Base-by-base conservation (phyloP, 345 rosid species). In the Brassica cretica region DNA sequence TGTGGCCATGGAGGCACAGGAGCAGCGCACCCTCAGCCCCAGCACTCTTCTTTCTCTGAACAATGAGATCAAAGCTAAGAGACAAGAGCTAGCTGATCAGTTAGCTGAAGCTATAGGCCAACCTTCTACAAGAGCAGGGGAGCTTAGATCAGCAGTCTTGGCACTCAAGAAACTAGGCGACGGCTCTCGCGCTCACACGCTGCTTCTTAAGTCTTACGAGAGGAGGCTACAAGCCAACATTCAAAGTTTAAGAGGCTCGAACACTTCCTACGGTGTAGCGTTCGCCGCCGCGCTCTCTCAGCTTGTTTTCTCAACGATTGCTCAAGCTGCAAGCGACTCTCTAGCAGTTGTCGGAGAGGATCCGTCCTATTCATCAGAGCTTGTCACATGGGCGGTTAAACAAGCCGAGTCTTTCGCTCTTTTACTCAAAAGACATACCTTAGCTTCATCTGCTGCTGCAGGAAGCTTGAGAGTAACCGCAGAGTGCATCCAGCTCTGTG, bases 321-420 rank as follows among this genome's bases (percentile, higher is more conserved):
- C 93, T 5, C 97, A 88, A 74, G 93, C 97, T 24, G 86, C 95
- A 5, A 91, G 85, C 29, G 97, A 94, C 71, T 93, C 95, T 73
- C 78, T 85, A 70, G 85, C 93, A 6, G 91, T 89, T 64, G 92
- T 89, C 14, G 91, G 94, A 0, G 91, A 91, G 81, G 98, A 94
- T 70, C 89, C 94, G 12, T 89, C 98, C 6, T 91, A 87, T 73
- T 75, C 91, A 6, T 94, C 98, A 0, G 98, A 94, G 87, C 94
- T 94, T 33, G 97, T 94, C 39, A 89, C 98, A 65, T 94, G 98
- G 98, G 93, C 97, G 30, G 97, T 91, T 58, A 92, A 88, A 78
- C 89, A 90, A 84, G 87, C 89, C 0, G 94, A 91, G 61, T 75
- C 75, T 0, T 88, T 88, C 16, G 90, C 94, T 71, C 76, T 82